Evolutionary conservation across 495 filamentous ascomycete species (phyloP).

Genomic region (Parathielavia appendiculata): DNA sequence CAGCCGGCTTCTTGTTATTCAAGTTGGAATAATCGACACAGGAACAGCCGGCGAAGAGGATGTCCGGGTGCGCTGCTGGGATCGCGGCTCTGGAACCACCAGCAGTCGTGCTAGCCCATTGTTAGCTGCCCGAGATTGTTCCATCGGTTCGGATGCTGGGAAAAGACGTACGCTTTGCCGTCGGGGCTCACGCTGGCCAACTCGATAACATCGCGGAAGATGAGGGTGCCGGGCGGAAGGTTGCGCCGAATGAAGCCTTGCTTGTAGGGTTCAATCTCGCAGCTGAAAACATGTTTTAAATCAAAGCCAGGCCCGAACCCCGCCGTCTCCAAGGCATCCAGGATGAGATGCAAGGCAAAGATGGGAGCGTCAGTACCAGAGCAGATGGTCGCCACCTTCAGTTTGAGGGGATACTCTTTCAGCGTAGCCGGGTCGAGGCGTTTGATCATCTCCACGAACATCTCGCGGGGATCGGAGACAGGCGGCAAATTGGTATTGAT

Average conservation of each 20-base stretch:
- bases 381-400: conserved; percentile 72
- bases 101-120: conserved; percentile 57
- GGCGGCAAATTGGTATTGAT: conserved; percentile 21
- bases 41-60: conserved; percentile 70
- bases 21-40: conserved; percentile 69
- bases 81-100: conserved; percentile 58
- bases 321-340: conserved; percentile 32
- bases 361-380: conserved; percentile 80
- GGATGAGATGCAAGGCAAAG: conserved; percentile 54
- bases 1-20: conserved; percentile 42
- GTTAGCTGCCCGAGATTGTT: conserved; percentile 16
- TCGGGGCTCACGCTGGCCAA: conserved; percentile 31
- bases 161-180: conserved; percentile 50
- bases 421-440: conserved; percentile 12
- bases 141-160: neutral
- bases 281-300: conserved; percentile 67
- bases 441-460: conserved; percentile 31
- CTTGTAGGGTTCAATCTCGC: conserved; percentile 73
- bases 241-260: conserved; percentile 79
- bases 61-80: conserved; percentile 53
- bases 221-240: conserved; percentile 48
- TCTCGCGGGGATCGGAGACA: conserved; percentile 27
- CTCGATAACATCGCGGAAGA: conserved; percentile 69
- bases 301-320: conserved; percentile 30
- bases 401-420: conserved; percentile 1